These are phyloP conservation scores for Pyrrhoderma noxium DNA, from an alignment of 1,284 basidiomycete species.

Conservation along the genomic window DNA sequence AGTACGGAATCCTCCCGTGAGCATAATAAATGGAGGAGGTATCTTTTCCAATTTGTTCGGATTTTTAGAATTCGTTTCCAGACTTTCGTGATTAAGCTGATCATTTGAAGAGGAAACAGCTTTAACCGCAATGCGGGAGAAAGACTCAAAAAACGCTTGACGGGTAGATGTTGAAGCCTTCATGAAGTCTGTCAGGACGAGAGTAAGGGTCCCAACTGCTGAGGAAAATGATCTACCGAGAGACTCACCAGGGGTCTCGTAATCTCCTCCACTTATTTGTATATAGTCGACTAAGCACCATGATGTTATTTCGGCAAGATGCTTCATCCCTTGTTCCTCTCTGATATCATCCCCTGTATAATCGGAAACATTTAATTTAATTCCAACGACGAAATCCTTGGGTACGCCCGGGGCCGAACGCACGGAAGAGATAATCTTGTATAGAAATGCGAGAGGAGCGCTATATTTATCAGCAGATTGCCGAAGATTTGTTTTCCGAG, in stretches of 20 bases:
- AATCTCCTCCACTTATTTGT: constrained; percentile 84
- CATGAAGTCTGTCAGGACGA: constrained; percentile 36
- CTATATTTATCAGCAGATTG: constrained; percentile 48
- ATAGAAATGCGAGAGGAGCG: constrained; percentile 55
- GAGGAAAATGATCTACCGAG: constrained; percentile 5
- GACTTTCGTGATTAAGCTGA: neutral
- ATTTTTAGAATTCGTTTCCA: constrained; percentile 14
- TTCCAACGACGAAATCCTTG: constrained; percentile 62
- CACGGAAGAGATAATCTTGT: constrained; percentile 56
- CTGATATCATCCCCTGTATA: constrained; percentile 50
- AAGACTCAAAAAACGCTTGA: constrained; percentile 28
- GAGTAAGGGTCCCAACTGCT: neutral
- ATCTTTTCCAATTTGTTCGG: constrained; percentile 7
- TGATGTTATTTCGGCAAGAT: constrained; percentile 55
- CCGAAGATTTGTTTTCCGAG: constrained; percentile 69
- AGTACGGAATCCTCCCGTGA: constrained; percentile 76
- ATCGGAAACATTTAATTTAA: constrained; percentile 88
- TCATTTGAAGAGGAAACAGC: constrained; percentile 28
- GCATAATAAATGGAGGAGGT: constrained; percentile 53
- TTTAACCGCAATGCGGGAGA: constrained; percentile 34
- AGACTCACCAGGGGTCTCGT: constrained; percentile 65
- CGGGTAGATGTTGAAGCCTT: constrained; percentile 26
- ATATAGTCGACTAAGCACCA: constrained; percentile 70
- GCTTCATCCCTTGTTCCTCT: constrained; percentile 40
- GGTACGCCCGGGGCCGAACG: constrained; percentile 42